A percentile compares a stretch with the other conserved stretches of the same genome.
These are phyloP conservation scores for Meyerozyma guilliermondii DNA, from an alignment of 1,139 yeast genomes.

Conservation along the genomic window DNA sequence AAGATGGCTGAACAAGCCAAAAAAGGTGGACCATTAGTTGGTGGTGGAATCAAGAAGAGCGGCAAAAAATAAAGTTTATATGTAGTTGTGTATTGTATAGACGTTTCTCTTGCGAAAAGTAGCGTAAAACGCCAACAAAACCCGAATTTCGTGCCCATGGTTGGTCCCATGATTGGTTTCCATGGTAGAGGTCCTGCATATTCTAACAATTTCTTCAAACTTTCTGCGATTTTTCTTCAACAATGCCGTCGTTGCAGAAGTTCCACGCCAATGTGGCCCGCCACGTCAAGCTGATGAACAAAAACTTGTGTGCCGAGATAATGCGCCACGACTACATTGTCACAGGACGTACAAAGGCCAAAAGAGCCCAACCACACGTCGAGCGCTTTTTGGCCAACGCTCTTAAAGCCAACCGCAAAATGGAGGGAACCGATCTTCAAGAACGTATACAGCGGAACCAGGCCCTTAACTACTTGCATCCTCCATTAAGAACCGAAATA, in stretches of 20 bases:
- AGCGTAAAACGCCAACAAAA: too few relatives aligned
- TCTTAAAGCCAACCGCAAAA: constrained; percentile 14
- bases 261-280: constrained; percentile 41
- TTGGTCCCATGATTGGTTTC: too few relatives aligned
- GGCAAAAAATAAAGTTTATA: constrained; percentile 45
- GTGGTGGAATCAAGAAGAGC: constrained; percentile 94
- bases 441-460: constrained; percentile 17
- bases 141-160: too few relatives aligned
- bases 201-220: neutral
- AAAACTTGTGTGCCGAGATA: constrained; percentile 41
- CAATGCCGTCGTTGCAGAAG: constrained; percentile 41
- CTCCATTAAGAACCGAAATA: constrained; percentile 34
- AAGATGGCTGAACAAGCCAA: constrained; percentile 84
- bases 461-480: constrained; percentile 34
- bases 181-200: too few relatives aligned
- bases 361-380: constrained; percentile 41
- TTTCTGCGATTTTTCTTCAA: neutral
- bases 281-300: constrained; percentile 43
- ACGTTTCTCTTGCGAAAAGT: neutral
- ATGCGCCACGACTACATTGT: constrained; percentile 44
- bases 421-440: constrained; percentile 14
- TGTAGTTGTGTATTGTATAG: neutral
- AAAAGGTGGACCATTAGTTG: constrained; percentile 85
- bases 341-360: constrained; percentile 43
- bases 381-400: constrained; percentile 36